Base-by-base conservation (phyloP, 495 filamentous ascomycete genomes). In the Hypoxylon rickii region DNA sequence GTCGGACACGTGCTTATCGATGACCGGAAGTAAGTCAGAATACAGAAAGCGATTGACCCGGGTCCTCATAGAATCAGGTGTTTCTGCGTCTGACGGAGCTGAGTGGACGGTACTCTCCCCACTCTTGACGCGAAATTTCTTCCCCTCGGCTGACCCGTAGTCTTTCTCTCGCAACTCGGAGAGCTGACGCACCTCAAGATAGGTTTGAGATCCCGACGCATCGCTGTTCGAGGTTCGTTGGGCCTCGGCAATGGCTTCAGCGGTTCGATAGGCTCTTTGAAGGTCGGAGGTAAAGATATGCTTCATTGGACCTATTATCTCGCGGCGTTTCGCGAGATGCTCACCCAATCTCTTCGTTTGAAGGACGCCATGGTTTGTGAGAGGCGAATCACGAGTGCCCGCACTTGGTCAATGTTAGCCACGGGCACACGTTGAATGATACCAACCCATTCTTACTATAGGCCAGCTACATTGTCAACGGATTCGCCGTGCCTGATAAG, bases 401-500 rank as follows among this genome's bases (percentile, higher is more conserved):
- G 91, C 91, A 71, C 89, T 94, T 70, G 26, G 48, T 46, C 20
- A 13, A 38, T 54, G 61, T 74, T 58, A 74, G 47, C n/a, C 11
- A 33, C 21, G 3, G 29, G 12, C 20, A 6, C 8, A 29, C 3
- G 13, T 18, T 20, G 24, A 21, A 29, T n/a, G 16, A n/a, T 29
- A 29, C 4, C 13, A 24, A 36, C 20, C 32, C 22, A 42, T 37
- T 31, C 49, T 49, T 79, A 93, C 89, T 87, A 90, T 47, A 85
- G 64, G 44, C 83, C 79, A 26, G 85, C 86, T 46, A 94, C 84
- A 73, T 96, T 96, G 70, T 94, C 86, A 36, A 92, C 86, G 3
- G 91, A 92, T 70, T 96, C 92, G 52, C 86, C 92, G 74, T 96
- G 91, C 44, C 91, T 83, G 53, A 94, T 85, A 41, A 96, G 81